Percentiles rank a stretch among this genome's conserved stretches.
Evolutionary conservation across 805 yeast genomes (phyloP).

Genomic region (Pichia exigua): DNA sequence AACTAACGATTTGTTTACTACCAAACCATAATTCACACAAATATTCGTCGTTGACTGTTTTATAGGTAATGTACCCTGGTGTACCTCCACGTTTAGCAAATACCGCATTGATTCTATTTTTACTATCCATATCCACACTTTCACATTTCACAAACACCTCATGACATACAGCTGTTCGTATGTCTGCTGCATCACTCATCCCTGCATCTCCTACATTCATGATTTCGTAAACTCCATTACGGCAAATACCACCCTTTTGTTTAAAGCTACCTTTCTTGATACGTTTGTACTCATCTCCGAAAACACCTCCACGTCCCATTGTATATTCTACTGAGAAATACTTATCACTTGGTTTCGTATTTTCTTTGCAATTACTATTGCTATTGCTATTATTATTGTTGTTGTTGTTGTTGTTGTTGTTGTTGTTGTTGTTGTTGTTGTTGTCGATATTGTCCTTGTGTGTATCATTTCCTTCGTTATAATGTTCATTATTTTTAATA

Average conservation of each 20-base stretch:
- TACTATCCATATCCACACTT: constrained; percentile 10
- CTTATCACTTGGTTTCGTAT: neutral
- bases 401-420: no score
- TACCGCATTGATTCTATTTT: constrained; percentile 11
- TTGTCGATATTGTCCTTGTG: no score
- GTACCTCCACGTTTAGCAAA: constrained; percentile 7
- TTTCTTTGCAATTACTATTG: neutral
- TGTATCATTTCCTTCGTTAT: neutral
- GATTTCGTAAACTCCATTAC: constrained; percentile 5
- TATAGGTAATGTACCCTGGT: constrained; percentile 8
- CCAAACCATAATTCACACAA: constrained; percentile 13
- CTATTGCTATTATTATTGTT: no score
- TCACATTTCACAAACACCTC: constrained; percentile 10
- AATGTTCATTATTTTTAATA: neutral
- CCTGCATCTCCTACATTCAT: neutral
- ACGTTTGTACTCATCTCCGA: constrained; percentile 5
- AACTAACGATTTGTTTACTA: constrained; percentile 10
- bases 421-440: no score
- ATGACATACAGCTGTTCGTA: constrained; percentile 5
- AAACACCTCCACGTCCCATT: constrained; percentile 14
- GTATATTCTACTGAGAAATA: constrained; percentile 8
- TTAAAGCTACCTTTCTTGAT: constrained; percentile 1
- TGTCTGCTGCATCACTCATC: neutral
- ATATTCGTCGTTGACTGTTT: constrained; percentile 4
- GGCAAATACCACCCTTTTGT: constrained; percentile 7